Evolutionary conservation across 2,329 filamentous ascomycete genomes (phyloP), one percentile per base, ranked within the genome.

Genomic region (Pseudopyrenochaeta lycopersici): DNA sequence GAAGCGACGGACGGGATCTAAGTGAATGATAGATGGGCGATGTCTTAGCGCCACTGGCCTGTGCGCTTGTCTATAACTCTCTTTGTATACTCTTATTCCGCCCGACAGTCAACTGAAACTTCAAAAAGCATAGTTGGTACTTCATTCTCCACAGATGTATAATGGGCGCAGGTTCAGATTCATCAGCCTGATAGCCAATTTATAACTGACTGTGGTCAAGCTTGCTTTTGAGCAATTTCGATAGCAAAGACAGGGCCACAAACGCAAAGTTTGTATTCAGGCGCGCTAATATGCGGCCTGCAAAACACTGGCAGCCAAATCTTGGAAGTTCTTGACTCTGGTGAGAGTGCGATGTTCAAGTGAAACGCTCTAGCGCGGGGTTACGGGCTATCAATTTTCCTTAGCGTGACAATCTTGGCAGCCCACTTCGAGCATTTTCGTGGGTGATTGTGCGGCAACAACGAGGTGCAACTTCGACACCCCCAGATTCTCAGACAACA

Each of bases 401-500:
- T 57, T 54, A 57, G 54, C 56, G 54, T 11, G 27, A 29, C 17
- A 49, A 58, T 54, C 54, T 54, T 58, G 58, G 56, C 61, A 62
- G 51, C 61, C 60, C 61, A 63, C 55, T 54, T 54, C 33, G 39
- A 40, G 45, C 49, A 60, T 57, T 62, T 62, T 62, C 54, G 35
- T 21, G 47, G 18, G 36, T 31, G 20, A 55, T 58, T 59, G 60
- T 59, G 63, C 60, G 56, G 61, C 53, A 48, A 49, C 51, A 49
- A 51, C 48, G 36, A 43, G 46, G 47, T 42, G 44, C 55, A 49
- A 50, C 42, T 33, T 32, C 54, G 55, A 43, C 45, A 38, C 46
- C 20, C n/a, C 54, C 44, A 49, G 49, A 27, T 52, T 49, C 54
- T 44, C 31, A 45, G 63, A 46, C 58, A 79, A 52, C 54, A 81